phyloP scores from a whole-genome alignment of 371 early-diverging fungal species.

The Actinomortierella wolfii region DNA sequence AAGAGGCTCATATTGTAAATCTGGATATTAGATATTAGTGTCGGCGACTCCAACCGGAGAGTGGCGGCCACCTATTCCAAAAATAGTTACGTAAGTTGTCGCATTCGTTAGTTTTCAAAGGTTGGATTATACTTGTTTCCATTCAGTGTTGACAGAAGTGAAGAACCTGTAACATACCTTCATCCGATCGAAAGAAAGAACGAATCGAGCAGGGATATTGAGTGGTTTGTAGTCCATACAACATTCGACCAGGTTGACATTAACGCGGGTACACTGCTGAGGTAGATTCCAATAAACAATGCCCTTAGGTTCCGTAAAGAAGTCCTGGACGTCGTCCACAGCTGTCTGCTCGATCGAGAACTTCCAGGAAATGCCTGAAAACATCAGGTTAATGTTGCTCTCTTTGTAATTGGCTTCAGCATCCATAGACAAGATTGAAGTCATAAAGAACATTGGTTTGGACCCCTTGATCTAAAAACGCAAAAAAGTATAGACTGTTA shows the following conservation, averaged over 20 bases:
- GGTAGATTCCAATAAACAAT: conserved; percentile 40
- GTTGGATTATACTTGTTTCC: background rate
- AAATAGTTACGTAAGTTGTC: background rate
- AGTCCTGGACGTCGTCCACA: conserved; percentile 46
- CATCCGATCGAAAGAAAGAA: conserved; percentile 56
- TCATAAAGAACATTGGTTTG: conserved; percentile 56
- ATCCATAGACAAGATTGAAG: conserved; percentile 50
- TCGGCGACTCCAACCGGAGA: conserved; percentile 38
- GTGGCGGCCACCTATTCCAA: conserved; percentile 28
- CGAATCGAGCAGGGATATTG: conserved; percentile 53
- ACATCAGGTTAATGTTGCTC: conserved; percentile 57
- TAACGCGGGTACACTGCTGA: conserved; percentile 29
- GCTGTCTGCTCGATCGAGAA: conserved; percentile 47
- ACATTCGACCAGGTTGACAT: conserved; percentile 33
- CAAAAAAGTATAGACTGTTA: conserved; percentile 10
- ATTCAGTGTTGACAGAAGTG: background rate
- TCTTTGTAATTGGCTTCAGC: conserved; percentile 52
- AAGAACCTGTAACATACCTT: conserved; percentile 46
- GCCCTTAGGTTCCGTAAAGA: conserved; percentile 49
- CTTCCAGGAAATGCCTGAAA: conserved; percentile 55
- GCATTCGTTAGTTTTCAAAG: background rate
- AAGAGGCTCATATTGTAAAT: conserved; percentile 42
- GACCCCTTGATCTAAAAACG: conserved; percentile 21
- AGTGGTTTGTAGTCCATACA: conserved; percentile 60
- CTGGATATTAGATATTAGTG: conserved; percentile 41